A percentile compares a stretch with the other conserved stretches of the same genome.
Evolutionary conservation across 176 grass and related monocot species (phyloP).

Genomic region (Paspalum vaginatum): DNA sequence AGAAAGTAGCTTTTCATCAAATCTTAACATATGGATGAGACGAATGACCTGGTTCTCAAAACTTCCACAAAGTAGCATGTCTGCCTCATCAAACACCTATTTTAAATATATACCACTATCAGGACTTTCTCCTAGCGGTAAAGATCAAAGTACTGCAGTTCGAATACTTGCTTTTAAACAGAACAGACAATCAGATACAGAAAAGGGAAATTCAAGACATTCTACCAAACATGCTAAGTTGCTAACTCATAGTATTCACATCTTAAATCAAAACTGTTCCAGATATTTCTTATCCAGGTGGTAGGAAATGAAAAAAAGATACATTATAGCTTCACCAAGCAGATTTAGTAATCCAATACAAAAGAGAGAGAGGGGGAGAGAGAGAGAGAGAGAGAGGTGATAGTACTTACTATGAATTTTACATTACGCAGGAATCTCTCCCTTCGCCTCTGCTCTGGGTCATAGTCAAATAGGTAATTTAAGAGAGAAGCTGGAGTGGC

Average conservation of each 20-base stretch:
- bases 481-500: slow-evolving; percentile 93
- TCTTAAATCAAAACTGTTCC: slow-evolving; percentile 8
- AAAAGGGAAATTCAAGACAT: slow-evolving; percentile 33
- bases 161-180: slow-evolving; percentile 20
- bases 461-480: slow-evolving; percentile 91
- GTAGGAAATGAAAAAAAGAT: background rate
- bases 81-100: slow-evolving; percentile 98
- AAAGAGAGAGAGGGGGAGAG: too few species aligned
- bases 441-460: slow-evolving; percentile 74
- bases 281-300: slow-evolving; percentile 13
- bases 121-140: background rate
- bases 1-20: slow-evolving; percentile 90
- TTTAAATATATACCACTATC: slow-evolving; percentile 36
- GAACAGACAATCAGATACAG: background rate
- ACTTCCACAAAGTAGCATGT: slow-evolving; percentile 98
- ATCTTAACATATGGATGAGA: slow-evolving; percentile 91
- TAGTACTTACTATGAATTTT: slow-evolving; percentile 80
- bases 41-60: slow-evolving; percentile 94
- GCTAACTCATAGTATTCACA: background rate
- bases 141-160: slow-evolving; percentile 4
- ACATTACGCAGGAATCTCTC: slow-evolving; percentile 66
- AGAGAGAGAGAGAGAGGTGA: too few species aligned
- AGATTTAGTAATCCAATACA: too few species aligned
- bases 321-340: too few species aligned
- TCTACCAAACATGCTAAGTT: background rate